Conservation (phyloP, 371 early-diverging fungal genomes). For the Mortierella sp. region DNA sequence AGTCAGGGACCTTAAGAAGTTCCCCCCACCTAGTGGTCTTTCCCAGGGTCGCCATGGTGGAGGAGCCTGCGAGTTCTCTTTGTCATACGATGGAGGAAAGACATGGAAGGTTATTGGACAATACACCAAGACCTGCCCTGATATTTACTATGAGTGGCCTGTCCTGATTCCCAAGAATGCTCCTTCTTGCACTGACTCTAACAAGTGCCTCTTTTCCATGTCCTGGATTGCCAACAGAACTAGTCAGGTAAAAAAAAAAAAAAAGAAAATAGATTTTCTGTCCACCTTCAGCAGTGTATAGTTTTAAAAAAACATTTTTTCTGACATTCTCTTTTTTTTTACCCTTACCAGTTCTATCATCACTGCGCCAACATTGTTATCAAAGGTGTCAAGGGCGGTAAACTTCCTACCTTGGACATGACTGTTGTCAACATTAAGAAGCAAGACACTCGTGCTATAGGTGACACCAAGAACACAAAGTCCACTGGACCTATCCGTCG, state of each 20-base stretch:
- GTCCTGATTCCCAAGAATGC: slow-evolving; percentile 49
- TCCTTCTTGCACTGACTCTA: slow-evolving; percentile 39
- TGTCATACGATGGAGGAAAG: slow-evolving; percentile 73
- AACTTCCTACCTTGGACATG: slow-evolving; percentile 37
- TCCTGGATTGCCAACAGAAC: slow-evolving; percentile 41
- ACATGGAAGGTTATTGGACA: slow-evolving; percentile 71
- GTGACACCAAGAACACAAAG: slow-evolving; percentile 20
- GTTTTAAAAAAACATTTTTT: not conserved
- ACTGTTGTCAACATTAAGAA: slow-evolving; percentile 39
- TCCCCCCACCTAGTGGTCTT: slow-evolving; percentile 25
- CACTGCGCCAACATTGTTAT: slow-evolving; percentile 52
- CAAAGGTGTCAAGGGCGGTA: slow-evolving; percentile 8
- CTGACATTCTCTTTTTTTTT: not conserved
- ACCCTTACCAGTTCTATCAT: slow-evolving; percentile 32
- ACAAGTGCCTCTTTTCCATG: slow-evolving; percentile 46
- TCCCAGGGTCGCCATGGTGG: slow-evolving; percentile 62
- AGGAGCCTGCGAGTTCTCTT: slow-evolving; percentile 79
- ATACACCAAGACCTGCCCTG: slow-evolving; percentile 56
- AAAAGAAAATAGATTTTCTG: not conserved
- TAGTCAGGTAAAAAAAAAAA: slow-evolving; percentile 18
- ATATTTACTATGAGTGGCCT: slow-evolving; percentile 57
- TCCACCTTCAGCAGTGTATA: not conserved
- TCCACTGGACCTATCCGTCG: slow-evolving; percentile 20
- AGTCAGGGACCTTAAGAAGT: slow-evolving; percentile 15
- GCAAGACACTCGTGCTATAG: slow-evolving; percentile 18